Conservation (phyloP, 2,329 filamentous ascomycete genomes). For the Pyrenochaeta sp. region DNA sequence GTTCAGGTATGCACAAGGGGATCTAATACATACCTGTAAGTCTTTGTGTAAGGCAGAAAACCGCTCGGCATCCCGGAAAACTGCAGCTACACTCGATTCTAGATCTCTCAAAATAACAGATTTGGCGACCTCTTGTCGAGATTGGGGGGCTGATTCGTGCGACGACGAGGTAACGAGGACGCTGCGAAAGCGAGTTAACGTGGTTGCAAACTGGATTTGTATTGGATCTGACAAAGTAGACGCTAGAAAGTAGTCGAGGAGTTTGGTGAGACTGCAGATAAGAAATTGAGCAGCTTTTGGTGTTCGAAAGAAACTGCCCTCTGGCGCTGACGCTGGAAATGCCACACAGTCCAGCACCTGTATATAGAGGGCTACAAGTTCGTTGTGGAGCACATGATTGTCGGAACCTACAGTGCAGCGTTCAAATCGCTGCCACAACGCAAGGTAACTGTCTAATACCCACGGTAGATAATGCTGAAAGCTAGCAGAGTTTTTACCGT, state of each 20-base stretch:
- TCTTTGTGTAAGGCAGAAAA: slow-evolving; percentile 36
- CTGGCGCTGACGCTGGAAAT: slow-evolving; percentile 7
- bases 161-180: slow-evolving; percentile 6
- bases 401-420: slow-evolving; percentile 26
- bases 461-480: slow-evolving; percentile 34
- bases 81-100: slow-evolving; percentile 21
- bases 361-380: slow-evolving; percentile 32
- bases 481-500: slow-evolving; percentile 2
- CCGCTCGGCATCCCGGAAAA: slow-evolving; percentile 29
- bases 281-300: slow-evolving; percentile 32
- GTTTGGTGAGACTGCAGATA: slow-evolving; percentile 22
- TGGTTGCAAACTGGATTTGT: slow-evolving; percentile 35
- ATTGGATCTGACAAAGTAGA: slow-evolving; percentile 25
- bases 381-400: slow-evolving; percentile 24
- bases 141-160: not conserved
- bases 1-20: not conserved
- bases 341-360: slow-evolving; percentile 29
- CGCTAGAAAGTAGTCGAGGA: slow-evolving; percentile 26
- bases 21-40: slow-evolving; percentile 38
- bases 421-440: slow-evolving; percentile 36
- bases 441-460: slow-evolving; percentile 33
- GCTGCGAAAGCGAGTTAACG: slow-evolving; percentile 30
- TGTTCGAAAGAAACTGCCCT: slow-evolving; percentile 19
- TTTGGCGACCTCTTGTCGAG: slow-evolving; percentile 9
- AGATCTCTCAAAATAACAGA: slow-evolving; percentile 21